Percentiles rank a stretch among this genome's conserved stretches.
phyloP scores from a whole-genome alignment of 2,329 filamentous ascomycete species.

The Colletotrichum lindemuthianum region DNA sequence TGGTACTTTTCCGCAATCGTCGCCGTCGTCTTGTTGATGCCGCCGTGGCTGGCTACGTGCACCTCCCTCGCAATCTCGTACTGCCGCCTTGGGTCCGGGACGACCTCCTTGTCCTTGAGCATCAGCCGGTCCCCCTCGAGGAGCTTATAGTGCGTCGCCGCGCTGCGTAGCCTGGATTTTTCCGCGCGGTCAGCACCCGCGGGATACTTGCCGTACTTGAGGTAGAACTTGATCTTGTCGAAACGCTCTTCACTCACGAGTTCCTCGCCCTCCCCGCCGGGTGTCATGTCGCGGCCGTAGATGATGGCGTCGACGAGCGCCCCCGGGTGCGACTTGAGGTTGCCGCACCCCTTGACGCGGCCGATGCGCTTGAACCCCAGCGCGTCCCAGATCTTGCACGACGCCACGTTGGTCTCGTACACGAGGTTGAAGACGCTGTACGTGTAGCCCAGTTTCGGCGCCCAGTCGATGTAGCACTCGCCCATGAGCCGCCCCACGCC shows the following conservation, averaged over 20 bases:
- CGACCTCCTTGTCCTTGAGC: slow-evolving; percentile 98
- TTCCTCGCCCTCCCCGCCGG: slow-evolving; percentile 70
- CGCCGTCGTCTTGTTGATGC: slow-evolving; percentile 98
- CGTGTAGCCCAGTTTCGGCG: slow-evolving; percentile 83
- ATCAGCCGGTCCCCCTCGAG: slow-evolving; percentile 82
- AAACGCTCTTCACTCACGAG: slow-evolving; percentile 95
- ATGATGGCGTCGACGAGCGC: slow-evolving; percentile 80
- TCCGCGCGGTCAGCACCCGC: slow-evolving; percentile 92
- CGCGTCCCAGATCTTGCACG: slow-evolving; percentile 90
- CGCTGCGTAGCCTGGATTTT: slow-evolving; percentile 92
- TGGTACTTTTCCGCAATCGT: slow-evolving; percentile 94
- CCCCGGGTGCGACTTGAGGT: slow-evolving; percentile 74
- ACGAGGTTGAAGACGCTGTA: slow-evolving; percentile 96
- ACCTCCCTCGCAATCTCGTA: slow-evolving; percentile 86
- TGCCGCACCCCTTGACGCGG: slow-evolving; percentile 77
- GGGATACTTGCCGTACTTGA: slow-evolving; percentile 94
- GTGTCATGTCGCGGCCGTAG: slow-evolving; percentile 73
- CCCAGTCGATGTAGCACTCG: slow-evolving; percentile 81
- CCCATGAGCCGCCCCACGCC: slow-evolving; percentile 81
- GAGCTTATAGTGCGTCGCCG: slow-evolving; percentile 94
- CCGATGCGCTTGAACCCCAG: slow-evolving; percentile 94
- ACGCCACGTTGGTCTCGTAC: slow-evolving; percentile 92
- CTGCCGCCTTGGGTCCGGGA: slow-evolving; percentile 88
- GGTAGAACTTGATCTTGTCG: slow-evolving; percentile 98
- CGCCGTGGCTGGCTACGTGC: slow-evolving; percentile 82